Conservation (phyloP, 345 rosid genomes). For the Noccaea caerulescens region DNA sequence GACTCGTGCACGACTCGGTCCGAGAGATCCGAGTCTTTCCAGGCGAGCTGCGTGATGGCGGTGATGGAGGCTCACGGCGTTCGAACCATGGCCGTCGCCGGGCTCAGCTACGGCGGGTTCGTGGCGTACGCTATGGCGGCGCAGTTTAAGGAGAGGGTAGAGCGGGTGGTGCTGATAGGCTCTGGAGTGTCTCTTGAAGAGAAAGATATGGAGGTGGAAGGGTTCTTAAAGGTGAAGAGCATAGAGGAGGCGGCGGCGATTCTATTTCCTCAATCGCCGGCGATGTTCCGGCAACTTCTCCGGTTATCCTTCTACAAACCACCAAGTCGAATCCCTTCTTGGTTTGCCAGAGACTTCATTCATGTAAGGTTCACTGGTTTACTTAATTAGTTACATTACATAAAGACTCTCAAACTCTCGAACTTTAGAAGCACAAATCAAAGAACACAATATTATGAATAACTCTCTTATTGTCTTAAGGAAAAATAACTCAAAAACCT, state of each 20-base stretch:
- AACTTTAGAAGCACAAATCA: no score
- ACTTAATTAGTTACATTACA: no score
- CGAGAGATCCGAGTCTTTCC: slow-evolving; percentile 69
- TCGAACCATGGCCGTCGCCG: slow-evolving; percentile 54
- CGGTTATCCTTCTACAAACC: slow-evolving; percentile 67
- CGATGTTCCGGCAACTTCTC: slow-evolving; percentile 56
- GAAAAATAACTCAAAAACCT: no score
- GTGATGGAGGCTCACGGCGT: slow-evolving; percentile 58
- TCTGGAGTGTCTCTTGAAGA: slow-evolving; percentile 87
- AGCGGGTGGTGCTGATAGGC: slow-evolving; percentile 68
- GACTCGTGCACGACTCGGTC: slow-evolving; percentile 76
- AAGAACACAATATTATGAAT: no score
- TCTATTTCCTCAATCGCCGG: slow-evolving; percentile 71
- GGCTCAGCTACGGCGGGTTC: slow-evolving; percentile 87
- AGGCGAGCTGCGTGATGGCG: slow-evolving; percentile 72
- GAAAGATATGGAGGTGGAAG: slow-evolving; percentile 65
- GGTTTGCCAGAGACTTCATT: slow-evolving; percentile 75
- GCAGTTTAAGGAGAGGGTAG: slow-evolving; percentile 68
- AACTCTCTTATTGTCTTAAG: no score
- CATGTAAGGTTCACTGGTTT: slow-evolving; percentile 35
- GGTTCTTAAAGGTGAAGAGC: slow-evolving; percentile 64
- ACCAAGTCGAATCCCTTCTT: slow-evolving; percentile 65
- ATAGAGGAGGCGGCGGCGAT: slow-evolving; percentile 60
- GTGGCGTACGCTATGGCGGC: slow-evolving; percentile 83
- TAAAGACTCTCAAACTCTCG: no score